phyloP scores from a whole-genome alignment of 129 eudicot genomes.

The Flaveria linearis region DNA sequence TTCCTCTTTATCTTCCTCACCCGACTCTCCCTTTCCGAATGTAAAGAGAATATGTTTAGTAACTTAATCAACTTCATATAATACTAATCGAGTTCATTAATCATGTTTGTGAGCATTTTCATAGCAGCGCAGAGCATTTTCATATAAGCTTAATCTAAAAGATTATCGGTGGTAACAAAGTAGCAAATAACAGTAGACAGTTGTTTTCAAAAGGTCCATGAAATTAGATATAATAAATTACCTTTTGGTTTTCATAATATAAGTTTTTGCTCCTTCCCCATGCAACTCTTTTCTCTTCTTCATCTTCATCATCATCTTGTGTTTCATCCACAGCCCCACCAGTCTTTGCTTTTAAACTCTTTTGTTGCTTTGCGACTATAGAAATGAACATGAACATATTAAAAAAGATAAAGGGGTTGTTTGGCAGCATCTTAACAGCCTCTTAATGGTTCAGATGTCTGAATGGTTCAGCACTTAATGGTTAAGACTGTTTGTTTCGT shows the following conservation, averaged over 20 bases:
- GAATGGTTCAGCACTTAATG: too few species aligned
- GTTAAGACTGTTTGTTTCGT: too few species aligned
- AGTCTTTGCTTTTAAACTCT: slow-evolving; percentile 51
- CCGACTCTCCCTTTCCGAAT: slow-evolving; percentile 50
- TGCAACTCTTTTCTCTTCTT: slow-evolving; percentile 45
- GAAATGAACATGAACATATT: not conserved
- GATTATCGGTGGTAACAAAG: not conserved
- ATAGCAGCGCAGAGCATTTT: not conserved
- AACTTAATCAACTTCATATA: slow-evolving; percentile 11
- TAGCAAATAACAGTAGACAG: not conserved
- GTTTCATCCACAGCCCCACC: slow-evolving; percentile 75
- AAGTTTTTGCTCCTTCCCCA: slow-evolving; percentile 55
- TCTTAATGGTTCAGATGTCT: too few species aligned
- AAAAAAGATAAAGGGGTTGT: not conserved
- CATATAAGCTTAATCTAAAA: slow-evolving; percentile 7
- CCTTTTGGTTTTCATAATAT: slow-evolving; percentile 42
- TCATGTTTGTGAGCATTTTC: not conserved
- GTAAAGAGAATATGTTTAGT: not conserved
- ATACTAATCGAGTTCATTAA: slow-evolving; percentile 7
- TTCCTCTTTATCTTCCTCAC: slow-evolving; percentile 79
- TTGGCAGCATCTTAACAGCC: too few species aligned
- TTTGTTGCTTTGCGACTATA: slow-evolving; percentile 63
- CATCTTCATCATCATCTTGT: slow-evolving; percentile 72
- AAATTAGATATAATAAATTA: not conserved
- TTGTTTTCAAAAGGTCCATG: slow-evolving; percentile 1